These are phyloP conservation scores for Psilocybe subaeruginosa DNA, from an alignment of 768 basidiomycete species.

Conservation along the genomic window DNA sequence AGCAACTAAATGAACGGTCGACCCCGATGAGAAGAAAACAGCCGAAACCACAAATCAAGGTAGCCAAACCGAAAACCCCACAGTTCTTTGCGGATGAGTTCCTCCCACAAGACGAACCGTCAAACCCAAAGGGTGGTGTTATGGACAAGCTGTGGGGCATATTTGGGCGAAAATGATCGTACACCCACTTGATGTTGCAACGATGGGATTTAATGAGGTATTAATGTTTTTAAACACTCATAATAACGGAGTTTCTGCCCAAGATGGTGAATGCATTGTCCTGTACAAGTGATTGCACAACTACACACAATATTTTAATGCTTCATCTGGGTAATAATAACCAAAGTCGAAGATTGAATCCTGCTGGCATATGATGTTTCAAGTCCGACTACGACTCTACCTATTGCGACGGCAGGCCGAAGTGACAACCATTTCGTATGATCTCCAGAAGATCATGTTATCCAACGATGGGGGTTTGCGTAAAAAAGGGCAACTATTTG, in stretches of 20 bases:
- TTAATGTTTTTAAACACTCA: not conserved
- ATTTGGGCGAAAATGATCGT: constrained; percentile 1
- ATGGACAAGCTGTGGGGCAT: constrained; percentile 2
- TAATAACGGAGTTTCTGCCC: no score
- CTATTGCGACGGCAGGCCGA: not conserved
- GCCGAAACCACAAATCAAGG: constrained; percentile 4
- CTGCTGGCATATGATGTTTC: not conserved
- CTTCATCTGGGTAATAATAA: no score
- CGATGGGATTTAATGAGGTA: not conserved
- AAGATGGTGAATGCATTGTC: no score
- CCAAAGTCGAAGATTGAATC: no score
- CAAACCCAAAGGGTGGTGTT: not conserved
- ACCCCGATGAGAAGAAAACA: constrained; percentile 8
- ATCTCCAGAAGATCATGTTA: no score
- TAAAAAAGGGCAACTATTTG: no score
- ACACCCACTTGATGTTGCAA: not conserved
- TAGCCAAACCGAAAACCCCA: not conserved
- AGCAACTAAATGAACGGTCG: constrained; percentile 1
- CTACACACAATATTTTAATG: no score
- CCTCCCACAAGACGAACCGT: not conserved
- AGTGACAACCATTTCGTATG: no score
- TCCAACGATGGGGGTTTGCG: no score
- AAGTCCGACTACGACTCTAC: not conserved
- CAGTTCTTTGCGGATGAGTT: not conserved
- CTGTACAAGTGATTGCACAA: no score